Conservation (phyloP, 2,329 filamentous ascomycete species). For the Juglanconis juglandina region DNA sequence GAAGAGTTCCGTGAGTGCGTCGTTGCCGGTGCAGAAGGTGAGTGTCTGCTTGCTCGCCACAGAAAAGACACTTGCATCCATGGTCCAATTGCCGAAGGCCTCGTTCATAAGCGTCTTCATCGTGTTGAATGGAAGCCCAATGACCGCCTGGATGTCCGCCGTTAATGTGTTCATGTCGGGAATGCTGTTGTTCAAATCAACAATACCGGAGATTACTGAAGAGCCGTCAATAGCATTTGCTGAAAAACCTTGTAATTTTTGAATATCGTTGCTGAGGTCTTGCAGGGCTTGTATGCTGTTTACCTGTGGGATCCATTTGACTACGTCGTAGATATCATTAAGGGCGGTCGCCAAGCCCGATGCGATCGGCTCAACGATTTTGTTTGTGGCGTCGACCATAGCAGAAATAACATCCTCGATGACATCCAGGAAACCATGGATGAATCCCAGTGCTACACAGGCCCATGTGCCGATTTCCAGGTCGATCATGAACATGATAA, state of each 20-base stretch:
- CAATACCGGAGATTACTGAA: slow-evolving; percentile 66
- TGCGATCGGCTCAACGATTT: too few relatives aligned
- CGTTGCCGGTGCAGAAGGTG: slow-evolving; percentile 83
- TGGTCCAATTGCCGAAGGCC: slow-evolving; percentile 68
- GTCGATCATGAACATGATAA: slow-evolving; percentile 89
- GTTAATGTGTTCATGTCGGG: slow-evolving; percentile 81
- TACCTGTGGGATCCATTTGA: too few relatives aligned
- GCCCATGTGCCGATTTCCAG: slow-evolving; percentile 86
- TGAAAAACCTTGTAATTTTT: slow-evolving; percentile 54
- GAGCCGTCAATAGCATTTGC: slow-evolving; percentile 57
- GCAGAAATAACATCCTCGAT: slow-evolving; percentile 34
- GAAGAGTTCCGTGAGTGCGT: slow-evolving; percentile 82
- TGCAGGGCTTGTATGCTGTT: too few relatives aligned
- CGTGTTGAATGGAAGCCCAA: slow-evolving; percentile 76
- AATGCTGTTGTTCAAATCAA: slow-evolving; percentile 71
- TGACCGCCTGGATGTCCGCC: slow-evolving; percentile 72
- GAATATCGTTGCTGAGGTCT: slow-evolving; percentile 34
- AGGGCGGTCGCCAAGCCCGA: too few relatives aligned
- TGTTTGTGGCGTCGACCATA: too few relatives aligned
- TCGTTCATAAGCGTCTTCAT: slow-evolving; percentile 71
- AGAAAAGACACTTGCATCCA: slow-evolving; percentile 75
- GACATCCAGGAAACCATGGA: slow-evolving; percentile 73
- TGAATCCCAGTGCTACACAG: slow-evolving; percentile 80
- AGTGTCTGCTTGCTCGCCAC: slow-evolving; percentile 79
- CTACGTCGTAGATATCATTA: too few relatives aligned